These are phyloP conservation scores for Phyllostachys edulis DNA, from an alignment of 176 grass and related monocot species.

Conservation along the genomic window DNA sequence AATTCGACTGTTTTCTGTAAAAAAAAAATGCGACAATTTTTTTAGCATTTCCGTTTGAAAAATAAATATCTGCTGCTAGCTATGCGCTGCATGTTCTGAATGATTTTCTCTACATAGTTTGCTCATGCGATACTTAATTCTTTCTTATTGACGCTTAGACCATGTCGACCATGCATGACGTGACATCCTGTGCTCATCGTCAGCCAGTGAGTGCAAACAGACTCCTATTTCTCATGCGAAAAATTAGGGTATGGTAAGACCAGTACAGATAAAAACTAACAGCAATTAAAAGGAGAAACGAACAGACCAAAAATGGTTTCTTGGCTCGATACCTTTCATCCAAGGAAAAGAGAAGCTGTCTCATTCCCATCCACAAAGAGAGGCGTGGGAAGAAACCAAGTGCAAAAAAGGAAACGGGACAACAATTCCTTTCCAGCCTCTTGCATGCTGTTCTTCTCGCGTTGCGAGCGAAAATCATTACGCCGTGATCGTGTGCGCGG, in stretches of 20 bases:
- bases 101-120: no score
- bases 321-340: constrained; percentile 20
- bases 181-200: background rate
- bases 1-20: no score
- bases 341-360: background rate
- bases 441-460: constrained; percentile 23
- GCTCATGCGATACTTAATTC: background rate
- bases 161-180: background rate
- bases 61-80: background rate
- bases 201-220: constrained; percentile 26
- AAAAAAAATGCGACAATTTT: no score
- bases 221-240: constrained; percentile 36
- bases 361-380: constrained; percentile 28
- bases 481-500: background rate
- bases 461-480: background rate
- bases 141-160: background rate
- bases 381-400: background rate
- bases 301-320: constrained; percentile 39
- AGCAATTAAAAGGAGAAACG: constrained; percentile 19
- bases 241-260: constrained; percentile 12
- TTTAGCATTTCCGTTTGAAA: no score
- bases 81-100: background rate
- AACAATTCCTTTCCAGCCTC: constrained; percentile 3
- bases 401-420: background rate
- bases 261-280: constrained; percentile 30